Conservation (phyloP, 345 rosid species). For the Isatis tinctoria region DNA sequence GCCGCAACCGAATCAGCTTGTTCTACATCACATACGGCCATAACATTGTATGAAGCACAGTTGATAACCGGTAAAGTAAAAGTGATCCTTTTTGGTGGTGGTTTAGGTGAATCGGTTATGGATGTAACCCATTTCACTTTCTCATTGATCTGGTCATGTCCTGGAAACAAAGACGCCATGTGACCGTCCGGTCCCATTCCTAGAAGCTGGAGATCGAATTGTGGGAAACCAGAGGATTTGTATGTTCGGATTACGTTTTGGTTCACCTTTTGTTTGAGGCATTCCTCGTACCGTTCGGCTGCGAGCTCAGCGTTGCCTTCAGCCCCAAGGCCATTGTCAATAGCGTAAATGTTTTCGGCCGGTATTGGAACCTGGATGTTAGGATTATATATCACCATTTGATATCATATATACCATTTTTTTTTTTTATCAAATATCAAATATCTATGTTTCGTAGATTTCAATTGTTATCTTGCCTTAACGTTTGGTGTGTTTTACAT, state of each 20-base stretch:
- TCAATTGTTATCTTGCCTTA: background rate
- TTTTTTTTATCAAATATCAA: background rate
- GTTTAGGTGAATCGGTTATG: constrained; percentile 78
- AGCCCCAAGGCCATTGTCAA: constrained; percentile 59
- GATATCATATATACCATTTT: no score
- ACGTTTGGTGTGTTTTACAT: background rate
- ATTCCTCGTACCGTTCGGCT: constrained; percentile 45
- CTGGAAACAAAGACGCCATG: constrained; percentile 76
- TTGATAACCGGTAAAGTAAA: constrained; percentile 82
- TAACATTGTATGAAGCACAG: constrained; percentile 56
- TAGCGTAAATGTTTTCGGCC: constrained; percentile 57
- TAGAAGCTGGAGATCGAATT: constrained; percentile 73
- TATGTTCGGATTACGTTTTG: constrained; percentile 36
- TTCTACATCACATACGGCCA: constrained; percentile 60
- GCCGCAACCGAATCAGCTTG: constrained; percentile 50
- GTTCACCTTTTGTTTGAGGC: constrained; percentile 53
- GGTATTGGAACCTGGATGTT: constrained; percentile 48
- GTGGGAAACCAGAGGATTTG: constrained; percentile 49
- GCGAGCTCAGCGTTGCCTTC: constrained; percentile 75
- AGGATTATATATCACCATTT: background rate
- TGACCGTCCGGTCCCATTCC: constrained; percentile 94
- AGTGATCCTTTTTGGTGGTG: constrained; percentile 73
- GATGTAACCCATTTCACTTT: constrained; percentile 69
- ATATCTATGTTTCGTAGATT: background rate
- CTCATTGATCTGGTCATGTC: constrained; percentile 60